These are phyloP conservation scores for Mycena capillaripes DNA, from an alignment of 768 basidiomycete species.

Conservation along the genomic window DNA sequence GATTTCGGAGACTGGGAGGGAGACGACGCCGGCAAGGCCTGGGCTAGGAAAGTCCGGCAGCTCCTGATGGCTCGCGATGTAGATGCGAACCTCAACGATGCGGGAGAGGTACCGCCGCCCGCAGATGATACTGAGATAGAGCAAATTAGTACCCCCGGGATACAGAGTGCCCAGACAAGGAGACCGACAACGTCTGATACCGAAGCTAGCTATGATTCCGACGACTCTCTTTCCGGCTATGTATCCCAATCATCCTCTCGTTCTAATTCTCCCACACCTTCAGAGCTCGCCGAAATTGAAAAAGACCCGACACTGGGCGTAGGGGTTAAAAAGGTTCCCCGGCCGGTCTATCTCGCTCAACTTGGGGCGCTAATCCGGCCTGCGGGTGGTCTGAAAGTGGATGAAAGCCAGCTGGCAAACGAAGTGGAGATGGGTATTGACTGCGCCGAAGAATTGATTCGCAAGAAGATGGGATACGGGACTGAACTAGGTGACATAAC, in stretches of 20 bases:
- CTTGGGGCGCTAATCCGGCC: constrained; percentile 83
- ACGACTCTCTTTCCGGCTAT: constrained; percentile 89
- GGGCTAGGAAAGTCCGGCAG: constrained; percentile 73
- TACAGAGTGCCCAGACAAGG: constrained; percentile 34
- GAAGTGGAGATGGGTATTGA: constrained; percentile 85
- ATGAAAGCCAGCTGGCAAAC: constrained; percentile 75
- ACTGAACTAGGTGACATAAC: constrained; percentile 83
- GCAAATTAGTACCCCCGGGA: constrained; percentile 24
- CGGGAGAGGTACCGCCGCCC: constrained; percentile 27
- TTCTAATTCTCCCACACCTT: constrained; percentile 84
- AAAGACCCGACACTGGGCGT: constrained; percentile 87
- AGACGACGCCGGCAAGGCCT: constrained; percentile 71
- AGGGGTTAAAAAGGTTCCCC: constrained; percentile 75
- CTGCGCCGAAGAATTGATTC: constrained; percentile 85
- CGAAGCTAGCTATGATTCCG: constrained; percentile 73
- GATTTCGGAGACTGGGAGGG: constrained; percentile 91
- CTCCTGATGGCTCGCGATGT: constrained; percentile 66
- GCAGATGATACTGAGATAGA: constrained; percentile 16
- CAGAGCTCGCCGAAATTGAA: constrained; percentile 86
- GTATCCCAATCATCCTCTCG: constrained; percentile 75
- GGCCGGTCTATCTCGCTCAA: constrained; percentile 93
- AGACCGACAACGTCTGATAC: constrained; percentile 36
- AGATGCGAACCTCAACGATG: constrained; percentile 56
- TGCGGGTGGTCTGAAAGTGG: constrained; percentile 62
- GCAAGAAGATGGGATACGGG: constrained; percentile 88